Conservation (phyloP, 768 basidiomycete genomes). For the Xanthoconium purpureum region DNA sequence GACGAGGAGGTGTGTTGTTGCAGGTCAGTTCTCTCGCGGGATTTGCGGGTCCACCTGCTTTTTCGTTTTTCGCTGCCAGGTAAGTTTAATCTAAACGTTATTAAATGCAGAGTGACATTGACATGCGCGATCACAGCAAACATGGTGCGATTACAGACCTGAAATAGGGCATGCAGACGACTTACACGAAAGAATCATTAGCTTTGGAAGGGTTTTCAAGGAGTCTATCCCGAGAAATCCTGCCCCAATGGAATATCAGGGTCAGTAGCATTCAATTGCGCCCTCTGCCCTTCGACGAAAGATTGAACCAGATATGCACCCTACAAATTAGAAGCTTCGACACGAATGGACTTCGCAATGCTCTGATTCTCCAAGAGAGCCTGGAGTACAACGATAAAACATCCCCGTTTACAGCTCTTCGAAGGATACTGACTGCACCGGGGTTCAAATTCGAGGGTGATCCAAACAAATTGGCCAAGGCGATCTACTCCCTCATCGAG, state of each 20-base stretch:
- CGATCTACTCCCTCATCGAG: slow-evolving; percentile 8
- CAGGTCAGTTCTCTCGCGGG: slow-evolving; percentile 35
- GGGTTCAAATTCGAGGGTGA: slow-evolving; percentile 8
- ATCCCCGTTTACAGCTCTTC: neutral
- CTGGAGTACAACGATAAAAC: slow-evolving; percentile 3
- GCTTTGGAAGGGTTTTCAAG: slow-evolving; percentile 36
- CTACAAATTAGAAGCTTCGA: slow-evolving; percentile 16
- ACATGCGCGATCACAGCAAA: slow-evolving; percentile 6
- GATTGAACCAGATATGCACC: slow-evolving; percentile 16
- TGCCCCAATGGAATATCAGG: slow-evolving; percentile 42
- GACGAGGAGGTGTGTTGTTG: slow-evolving; percentile 33
- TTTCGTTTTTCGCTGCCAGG: slow-evolving; percentile 23
- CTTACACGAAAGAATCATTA: slow-evolving; percentile 5
- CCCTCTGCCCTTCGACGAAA: neutral
- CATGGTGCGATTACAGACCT: slow-evolving; percentile 9
- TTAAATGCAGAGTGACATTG: slow-evolving; percentile 13
- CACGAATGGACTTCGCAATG: neutral
- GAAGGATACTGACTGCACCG: neutral
- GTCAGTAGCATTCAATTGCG: neutral
- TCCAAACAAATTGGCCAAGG: slow-evolving; percentile 6
- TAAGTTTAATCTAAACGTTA: neutral
- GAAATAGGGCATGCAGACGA: neutral
- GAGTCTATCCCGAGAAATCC: slow-evolving; percentile 34
- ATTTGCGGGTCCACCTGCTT: slow-evolving; percentile 11
- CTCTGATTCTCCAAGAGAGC: neutral